phyloP scores from a whole-genome alignment of 106 monocot species.

The Allium cepa region DNA sequence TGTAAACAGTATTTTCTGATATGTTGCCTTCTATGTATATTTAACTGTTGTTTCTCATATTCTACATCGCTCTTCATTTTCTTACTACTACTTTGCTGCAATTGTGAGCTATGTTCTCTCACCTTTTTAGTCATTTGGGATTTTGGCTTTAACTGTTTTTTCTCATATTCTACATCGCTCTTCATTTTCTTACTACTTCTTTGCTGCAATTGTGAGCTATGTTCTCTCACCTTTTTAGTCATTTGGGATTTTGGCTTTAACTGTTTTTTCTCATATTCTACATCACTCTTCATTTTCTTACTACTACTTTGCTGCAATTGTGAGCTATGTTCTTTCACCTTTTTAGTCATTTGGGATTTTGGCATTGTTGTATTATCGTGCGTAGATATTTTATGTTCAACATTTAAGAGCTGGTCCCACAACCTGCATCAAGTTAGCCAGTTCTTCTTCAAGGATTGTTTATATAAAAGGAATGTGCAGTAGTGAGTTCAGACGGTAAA shows the following conservation, averaged over 20 bases:
- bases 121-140: slow-evolving; percentile 1
- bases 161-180: slow-evolving; percentile 30
- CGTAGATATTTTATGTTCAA: slow-evolving; percentile 21
- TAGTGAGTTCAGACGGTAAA: background rate
- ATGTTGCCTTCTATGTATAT: slow-evolving; percentile 28
- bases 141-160: slow-evolving; percentile 11
- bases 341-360: background rate
- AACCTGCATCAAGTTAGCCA: slow-evolving; percentile 30
- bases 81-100: slow-evolving; percentile 1
- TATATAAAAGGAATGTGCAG: too few species aligned
- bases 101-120: slow-evolving; percentile 11
- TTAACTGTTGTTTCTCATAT: slow-evolving; percentile 22
- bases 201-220: slow-evolving; percentile 3
- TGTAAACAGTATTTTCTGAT: slow-evolving; percentile 16
- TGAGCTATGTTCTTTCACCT: slow-evolving; percentile 10
- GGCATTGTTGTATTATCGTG: slow-evolving; percentile 8
- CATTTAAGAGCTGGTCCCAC: slow-evolving; percentile 65
- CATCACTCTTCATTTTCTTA: slow-evolving; percentile 6
- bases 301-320: slow-evolving; percentile 3
- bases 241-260: slow-evolving; percentile 1
- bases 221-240: slow-evolving; percentile 13
- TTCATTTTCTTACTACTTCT: background rate
- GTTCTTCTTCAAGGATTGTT: too few species aligned
- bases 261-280: slow-evolving; percentile 32
- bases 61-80: slow-evolving; percentile 15